Conservation (phyloP, 176 grass and related monocot species). For the Zizania latifolia region DNA sequence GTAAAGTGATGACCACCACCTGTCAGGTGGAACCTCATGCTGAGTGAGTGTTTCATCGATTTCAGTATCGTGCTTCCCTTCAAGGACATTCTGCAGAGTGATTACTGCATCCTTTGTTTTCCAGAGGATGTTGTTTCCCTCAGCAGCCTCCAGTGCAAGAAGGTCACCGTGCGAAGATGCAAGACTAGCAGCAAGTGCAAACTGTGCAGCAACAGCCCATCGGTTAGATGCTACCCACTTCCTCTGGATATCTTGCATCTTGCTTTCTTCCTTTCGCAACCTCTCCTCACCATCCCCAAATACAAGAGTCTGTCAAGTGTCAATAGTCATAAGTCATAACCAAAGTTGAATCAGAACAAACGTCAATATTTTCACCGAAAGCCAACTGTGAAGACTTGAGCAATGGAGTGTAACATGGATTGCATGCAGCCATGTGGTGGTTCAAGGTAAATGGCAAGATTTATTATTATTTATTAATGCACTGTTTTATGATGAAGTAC, state of each 20-base stretch:
- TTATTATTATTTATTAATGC: not conserved
- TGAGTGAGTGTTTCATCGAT: constrained; percentile 71
- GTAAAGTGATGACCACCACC: constrained; percentile 99
- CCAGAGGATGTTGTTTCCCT: constrained; percentile 72
- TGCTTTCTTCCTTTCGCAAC: constrained; percentile 56
- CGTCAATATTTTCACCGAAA: not conserved
- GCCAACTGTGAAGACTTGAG: not conserved
- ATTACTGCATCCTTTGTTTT: constrained; percentile 91
- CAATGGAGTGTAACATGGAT: not conserved
- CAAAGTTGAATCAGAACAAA: constrained; percentile 27
- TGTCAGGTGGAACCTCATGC: constrained; percentile 57
- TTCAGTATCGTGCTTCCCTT: constrained; percentile 76
- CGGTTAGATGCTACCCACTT: constrained; percentile 79
- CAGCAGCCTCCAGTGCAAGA: constrained; percentile 55
- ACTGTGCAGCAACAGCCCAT: constrained; percentile 85
- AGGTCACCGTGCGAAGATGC: constrained; percentile 82
- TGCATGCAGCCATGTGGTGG: not conserved
- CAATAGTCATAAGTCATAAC: constrained; percentile 34
- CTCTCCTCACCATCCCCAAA: constrained; percentile 66
- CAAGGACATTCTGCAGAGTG: constrained; percentile 80
- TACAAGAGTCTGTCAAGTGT: constrained; percentile 60
- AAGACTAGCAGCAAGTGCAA: constrained; percentile 66
- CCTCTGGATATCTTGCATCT: constrained; percentile 66
- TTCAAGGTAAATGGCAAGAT: not conserved
- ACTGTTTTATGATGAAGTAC: not conserved